A percentile compares a stretch with the other conserved stretches of the same genome.
Conservation (phyloP, 345 rosid genomes). For the Microcos paniculata region DNA sequence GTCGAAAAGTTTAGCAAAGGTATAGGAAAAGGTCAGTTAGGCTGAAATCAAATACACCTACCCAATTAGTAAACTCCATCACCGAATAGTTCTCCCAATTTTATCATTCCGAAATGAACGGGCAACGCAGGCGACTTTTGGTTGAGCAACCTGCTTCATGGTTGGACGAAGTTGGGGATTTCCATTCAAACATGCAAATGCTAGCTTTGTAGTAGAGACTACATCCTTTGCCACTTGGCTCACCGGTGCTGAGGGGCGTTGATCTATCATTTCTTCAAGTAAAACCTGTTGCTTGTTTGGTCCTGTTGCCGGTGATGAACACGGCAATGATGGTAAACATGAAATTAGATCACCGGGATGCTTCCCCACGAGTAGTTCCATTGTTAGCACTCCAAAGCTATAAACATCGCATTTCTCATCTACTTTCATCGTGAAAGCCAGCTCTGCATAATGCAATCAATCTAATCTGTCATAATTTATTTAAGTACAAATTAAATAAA, state of each 20-base stretch:
- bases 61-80: too few species aligned
- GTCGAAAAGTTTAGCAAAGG: too few species aligned
- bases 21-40: too few species aligned
- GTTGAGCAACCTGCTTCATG: conserved; percentile 10
- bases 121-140: neutral
- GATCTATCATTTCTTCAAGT: conserved; percentile 1
- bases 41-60: too few species aligned
- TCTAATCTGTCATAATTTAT: too few species aligned
- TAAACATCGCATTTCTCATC: conserved; percentile 19
- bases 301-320: neutral
- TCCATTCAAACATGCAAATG: conserved; percentile 3
- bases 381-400: conserved; percentile 18
- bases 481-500: too few species aligned
- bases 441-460: too few species aligned
- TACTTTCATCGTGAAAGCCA: neutral
- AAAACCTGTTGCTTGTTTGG: neutral
- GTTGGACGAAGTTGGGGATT: conserved; percentile 11
- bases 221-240: neutral
- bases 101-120: neutral
- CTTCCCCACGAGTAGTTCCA: conserved; percentile 19
- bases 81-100: neutral
- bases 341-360: conserved; percentile 23
- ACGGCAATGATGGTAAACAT: neutral
- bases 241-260: neutral
- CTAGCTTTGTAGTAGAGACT: too few species aligned